Base-by-base conservation (phyloP, 371 early-diverging fungal genomes). In the Lichtheimia corymbifera region DNA sequence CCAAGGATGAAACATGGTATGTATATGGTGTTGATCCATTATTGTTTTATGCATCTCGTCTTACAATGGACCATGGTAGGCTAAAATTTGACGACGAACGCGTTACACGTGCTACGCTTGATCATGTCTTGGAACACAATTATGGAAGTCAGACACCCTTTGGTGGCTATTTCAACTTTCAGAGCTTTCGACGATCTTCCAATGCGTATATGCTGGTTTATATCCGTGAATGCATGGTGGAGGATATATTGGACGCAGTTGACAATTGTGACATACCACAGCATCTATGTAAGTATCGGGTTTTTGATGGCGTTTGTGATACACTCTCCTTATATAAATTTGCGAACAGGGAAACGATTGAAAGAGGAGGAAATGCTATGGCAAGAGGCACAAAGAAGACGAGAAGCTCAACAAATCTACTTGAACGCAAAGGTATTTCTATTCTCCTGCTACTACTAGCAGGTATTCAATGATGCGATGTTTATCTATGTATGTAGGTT, bases 141-240 rank as follows among this genome's bases (percentile, higher is more conserved):
- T 99, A 85, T 78, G 99, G 99, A 30, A 95, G 94, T 17, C 70
- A 61, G 42, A 66, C 49, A 43, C 57, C 57, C 28, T 35, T 11
- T 35, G 35, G 35, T 22, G 73, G 83, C n/a, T 43, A 61, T 30
- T 61, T 72, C 51, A 6, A 6, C 35, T 35, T 35, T 9, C 35
- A 35, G 11, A 35, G 1, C 11, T 2, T 11, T 2, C 93, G 89
- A 67, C 87, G 92, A 12, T 93, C 90, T 63, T 95, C 96, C 3
- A 97, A 95, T 69, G 98, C 99, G 0, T 97, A 97, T 77, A 97
- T 97, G 97, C 79, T 97, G 74, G 97, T 97, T 35, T 97, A 98
- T 68, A 86, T 98, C 52, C 88, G 95, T 58, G 88, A 93, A 72
- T 70, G 80, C 14, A 83, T 88, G 64, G 67, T 89, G 54, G 89